phyloP scores from a whole-genome alignment of 257 asterid genomes.

The Catharanthus roseus region DNA sequence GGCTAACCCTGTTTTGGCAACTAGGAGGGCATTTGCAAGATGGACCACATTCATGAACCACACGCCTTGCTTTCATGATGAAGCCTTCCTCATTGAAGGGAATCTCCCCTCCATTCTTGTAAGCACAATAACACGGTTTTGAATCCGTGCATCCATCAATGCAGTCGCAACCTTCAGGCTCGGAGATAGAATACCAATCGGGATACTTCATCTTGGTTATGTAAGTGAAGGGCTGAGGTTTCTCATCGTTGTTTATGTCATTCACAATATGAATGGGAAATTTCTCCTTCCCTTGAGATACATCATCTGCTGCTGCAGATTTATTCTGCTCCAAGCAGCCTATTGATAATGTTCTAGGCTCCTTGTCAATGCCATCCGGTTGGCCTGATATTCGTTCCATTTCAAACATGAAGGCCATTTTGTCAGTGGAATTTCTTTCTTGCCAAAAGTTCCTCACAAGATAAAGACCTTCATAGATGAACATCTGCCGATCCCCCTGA shows the following conservation, averaged over 20 bases:
- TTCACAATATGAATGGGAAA: constrained; percentile 31
- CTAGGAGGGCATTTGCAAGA: constrained; percentile 49
- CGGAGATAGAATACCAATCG: constrained; percentile 16
- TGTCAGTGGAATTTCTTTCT: constrained; percentile 26
- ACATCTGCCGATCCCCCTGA: background rate
- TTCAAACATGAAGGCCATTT: constrained; percentile 36
- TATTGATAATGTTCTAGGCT: constrained; percentile 1
- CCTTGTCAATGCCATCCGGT: constrained; percentile 12
- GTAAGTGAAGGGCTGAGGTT: constrained; percentile 38
- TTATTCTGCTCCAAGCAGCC: background rate
- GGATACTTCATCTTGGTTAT: constrained; percentile 25
- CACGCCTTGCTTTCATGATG: constrained; percentile 12
- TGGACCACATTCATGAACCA: constrained; percentile 50
- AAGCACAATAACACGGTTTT: constrained; percentile 26
- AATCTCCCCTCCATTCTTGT: constrained; percentile 45
- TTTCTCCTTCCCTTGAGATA: constrained; percentile 42
- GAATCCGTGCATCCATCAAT: constrained; percentile 35
- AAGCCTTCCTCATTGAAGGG: constrained; percentile 42
- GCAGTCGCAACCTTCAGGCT: constrained; percentile 35
- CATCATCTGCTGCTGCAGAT: constrained; percentile 26
- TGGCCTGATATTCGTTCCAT: constrained; percentile 31
- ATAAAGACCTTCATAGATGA: constrained; percentile 41
- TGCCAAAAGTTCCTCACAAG: constrained; percentile 19
- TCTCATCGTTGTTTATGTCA: constrained; percentile 28
- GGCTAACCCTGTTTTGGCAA: constrained; percentile 49